Evolutionary conservation across 2,329 filamentous ascomycete genomes (phyloP).

Genomic region (Emmonsiellopsis sp.): DNA sequence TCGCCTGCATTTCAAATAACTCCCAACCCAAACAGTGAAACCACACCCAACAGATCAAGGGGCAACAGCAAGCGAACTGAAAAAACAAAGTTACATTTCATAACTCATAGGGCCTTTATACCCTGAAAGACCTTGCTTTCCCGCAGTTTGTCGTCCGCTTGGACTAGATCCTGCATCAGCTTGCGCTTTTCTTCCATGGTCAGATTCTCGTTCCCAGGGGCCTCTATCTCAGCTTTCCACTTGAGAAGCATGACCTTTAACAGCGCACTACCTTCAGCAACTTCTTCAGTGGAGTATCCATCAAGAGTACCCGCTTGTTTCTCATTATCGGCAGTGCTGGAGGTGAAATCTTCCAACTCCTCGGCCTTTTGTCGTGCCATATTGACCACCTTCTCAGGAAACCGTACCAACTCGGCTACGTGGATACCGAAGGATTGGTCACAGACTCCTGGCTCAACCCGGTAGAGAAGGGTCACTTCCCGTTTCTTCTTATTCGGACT

Average conservation of each 20-base stretch:
- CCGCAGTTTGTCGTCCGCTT: conserved; percentile 56
- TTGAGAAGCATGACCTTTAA: conserved; percentile 72
- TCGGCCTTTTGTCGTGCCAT: conserved; percentile 99
- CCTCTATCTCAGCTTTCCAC: conserved; percentile 73
- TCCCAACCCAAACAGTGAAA: neutral
- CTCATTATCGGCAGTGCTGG: conserved; percentile 30
- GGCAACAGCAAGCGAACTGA: neutral
- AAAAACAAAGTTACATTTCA: neutral
- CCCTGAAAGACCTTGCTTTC: conserved; percentile 46
- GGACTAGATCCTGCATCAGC: conserved; percentile 71
- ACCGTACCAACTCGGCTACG: conserved; percentile 91
- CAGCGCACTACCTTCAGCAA: conserved; percentile 77
- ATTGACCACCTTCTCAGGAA: conserved; percentile 92
- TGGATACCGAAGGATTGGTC: conserved; percentile 98
- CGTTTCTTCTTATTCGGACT: conserved; percentile 47
- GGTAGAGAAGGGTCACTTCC: conserved; percentile 92
- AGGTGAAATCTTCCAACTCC: conserved; percentile 83
- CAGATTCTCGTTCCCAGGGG: conserved; percentile 46
- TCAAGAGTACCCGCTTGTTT: conserved; percentile 31
- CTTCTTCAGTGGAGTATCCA: conserved; percentile 68
- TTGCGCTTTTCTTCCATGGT: conserved; percentile 67
- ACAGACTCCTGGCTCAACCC: conserved; percentile 89
- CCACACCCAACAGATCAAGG: neutral
- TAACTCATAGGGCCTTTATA: conserved; percentile 35
- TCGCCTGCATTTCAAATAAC: neutral